phyloP scores from a whole-genome alignment of 208 protist species.

The Trypanosoma scelopori region DNA sequence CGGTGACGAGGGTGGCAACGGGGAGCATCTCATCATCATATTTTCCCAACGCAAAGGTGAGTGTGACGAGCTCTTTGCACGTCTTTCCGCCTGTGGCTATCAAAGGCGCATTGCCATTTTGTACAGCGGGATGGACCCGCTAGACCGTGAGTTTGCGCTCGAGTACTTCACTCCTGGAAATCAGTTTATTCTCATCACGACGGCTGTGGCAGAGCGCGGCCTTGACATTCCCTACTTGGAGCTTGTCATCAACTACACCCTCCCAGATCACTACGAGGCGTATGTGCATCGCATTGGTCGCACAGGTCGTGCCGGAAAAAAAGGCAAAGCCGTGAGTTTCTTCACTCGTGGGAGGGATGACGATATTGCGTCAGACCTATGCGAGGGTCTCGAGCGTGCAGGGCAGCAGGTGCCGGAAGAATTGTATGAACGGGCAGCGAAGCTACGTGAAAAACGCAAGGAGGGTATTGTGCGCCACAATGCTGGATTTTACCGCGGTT shows the following conservation, averaged over 20 bases:
- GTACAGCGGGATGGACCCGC: conserved; percentile 91
- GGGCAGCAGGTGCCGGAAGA: conserved; percentile 78
- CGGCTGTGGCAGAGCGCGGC: conserved; percentile 85
- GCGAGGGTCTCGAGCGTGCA: conserved; percentile 72
- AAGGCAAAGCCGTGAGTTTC: conserved; percentile 84
- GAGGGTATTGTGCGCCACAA: conserved; percentile 61
- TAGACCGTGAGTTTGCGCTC: conserved; percentile 89
- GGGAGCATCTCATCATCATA: conserved; percentile 82
- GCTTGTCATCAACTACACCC: conserved; percentile 99
- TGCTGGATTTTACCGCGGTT: conserved; percentile 75
- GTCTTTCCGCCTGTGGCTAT: conserved; percentile 78
- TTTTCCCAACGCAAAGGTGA: conserved; percentile 92
- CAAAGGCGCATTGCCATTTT: conserved; percentile 73
- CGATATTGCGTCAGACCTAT: conserved; percentile 79
- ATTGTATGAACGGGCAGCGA: conserved; percentile 67
- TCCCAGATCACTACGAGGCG: conserved; percentile 98
- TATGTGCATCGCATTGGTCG: conserved; percentile 98
- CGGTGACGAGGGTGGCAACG: conserved; percentile 72
- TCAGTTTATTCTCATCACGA: conserved; percentile 90
- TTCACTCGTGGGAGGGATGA: conserved; percentile 81
- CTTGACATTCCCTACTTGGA: conserved; percentile 98
- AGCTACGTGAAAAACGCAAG: conserved; percentile 72
- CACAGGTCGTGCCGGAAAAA: conserved; percentile 80
- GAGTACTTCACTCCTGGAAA: conserved; percentile 83
- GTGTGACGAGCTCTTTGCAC: conserved; percentile 84